Percentiles rank a stretch among this genome's conserved stretches.
phyloP scores from a whole-genome alignment of 805 yeast species.

The Wickerhamomyces rabaulensis region DNA sequence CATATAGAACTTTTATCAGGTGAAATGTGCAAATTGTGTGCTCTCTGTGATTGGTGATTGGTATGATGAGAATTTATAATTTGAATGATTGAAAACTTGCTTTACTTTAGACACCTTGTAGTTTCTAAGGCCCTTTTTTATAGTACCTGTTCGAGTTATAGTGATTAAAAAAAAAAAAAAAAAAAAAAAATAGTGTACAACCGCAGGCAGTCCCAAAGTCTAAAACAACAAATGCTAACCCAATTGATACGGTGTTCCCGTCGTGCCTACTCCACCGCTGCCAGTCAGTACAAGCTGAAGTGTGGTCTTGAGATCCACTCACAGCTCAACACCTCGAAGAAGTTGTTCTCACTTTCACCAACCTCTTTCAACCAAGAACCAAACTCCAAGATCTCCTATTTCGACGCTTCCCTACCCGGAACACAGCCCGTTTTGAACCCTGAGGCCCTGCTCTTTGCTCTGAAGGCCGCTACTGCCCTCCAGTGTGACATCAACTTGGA shows the following conservation, averaged over 20 bases:
- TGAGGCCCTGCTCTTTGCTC: constrained; percentile 65
- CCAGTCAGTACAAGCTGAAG: constrained; percentile 39
- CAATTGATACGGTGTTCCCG: not conserved
- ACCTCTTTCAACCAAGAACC: constrained; percentile 48
- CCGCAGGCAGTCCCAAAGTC: too few relatives aligned
- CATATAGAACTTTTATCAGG: too few relatives aligned
- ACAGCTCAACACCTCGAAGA: constrained; percentile 67
- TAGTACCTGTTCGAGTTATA: too few relatives aligned
- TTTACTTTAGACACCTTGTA: too few relatives aligned
- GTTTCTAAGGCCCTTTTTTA: too few relatives aligned
- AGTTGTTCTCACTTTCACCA: constrained; percentile 68
- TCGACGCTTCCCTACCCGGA: constrained; percentile 88
- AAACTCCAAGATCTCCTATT: constrained; percentile 67
- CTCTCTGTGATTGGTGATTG: too few relatives aligned
- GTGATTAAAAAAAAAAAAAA: too few relatives aligned
- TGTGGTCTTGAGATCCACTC: constrained; percentile 95
- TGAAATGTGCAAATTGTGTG: too few relatives aligned
- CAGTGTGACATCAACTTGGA: constrained; percentile 47
- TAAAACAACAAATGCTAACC: not conserved
- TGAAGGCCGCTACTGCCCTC: constrained; percentile 68
- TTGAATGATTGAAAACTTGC: too few relatives aligned
- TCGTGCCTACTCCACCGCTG: not conserved
- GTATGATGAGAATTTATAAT: too few relatives aligned
- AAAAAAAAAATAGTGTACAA: too few relatives aligned
- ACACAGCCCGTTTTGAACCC: constrained; percentile 80